Base-by-base conservation (phyloP, 306 rosid genomes). In the Inga laurina region DNA sequence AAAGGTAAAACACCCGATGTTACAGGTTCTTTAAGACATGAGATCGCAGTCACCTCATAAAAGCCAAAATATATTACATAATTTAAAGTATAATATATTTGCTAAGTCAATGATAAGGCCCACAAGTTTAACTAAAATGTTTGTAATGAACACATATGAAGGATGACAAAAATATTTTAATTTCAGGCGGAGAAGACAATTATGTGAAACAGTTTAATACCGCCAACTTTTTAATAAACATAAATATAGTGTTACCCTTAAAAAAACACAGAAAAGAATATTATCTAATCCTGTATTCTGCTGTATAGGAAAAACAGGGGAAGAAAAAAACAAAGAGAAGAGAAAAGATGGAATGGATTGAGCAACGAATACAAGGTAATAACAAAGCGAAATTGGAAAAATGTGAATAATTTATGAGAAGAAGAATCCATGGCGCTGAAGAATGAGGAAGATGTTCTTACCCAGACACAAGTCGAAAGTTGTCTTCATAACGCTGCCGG, bases 381-480 rank as follows among this genome's bases (percentile, higher is more conserved):
- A 70, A 74, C 24, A n/a, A 57, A 57, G 21, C 72, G 70, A 59
- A 76, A 76, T 71, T 13, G 62, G 8, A 19, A 54, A 70, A 83
- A 76, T 52, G 48, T 75, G 74, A 39, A 39, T 39, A 39, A 39
- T 39, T 39, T 39, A 39, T 5, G 43, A 8, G 43, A 6, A 6
- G 43, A 27, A 62, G 68, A 24, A 61, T 61, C 35, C 7, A 24
- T 24, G 65, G 32, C 32, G 65, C 4, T n/a, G 22, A 59, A 22
- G 67, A 22, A 61, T 24, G 24, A 78, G n/a, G 18, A 39, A 61
- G 77, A 2, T 18, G 64, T 57, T 59, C 87, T 85, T 83, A 94
- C 98, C 98, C 98, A 43, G 98, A 90, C 54, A 94, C 98, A 79
- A 94, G 98, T 22, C 98, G 95, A 27, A 91, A 67, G 76, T 90